Evolutionary conservation across 2,329 filamentous ascomycete genomes (phyloP).

Genomic region (Talaromyces islandicus): DNA sequence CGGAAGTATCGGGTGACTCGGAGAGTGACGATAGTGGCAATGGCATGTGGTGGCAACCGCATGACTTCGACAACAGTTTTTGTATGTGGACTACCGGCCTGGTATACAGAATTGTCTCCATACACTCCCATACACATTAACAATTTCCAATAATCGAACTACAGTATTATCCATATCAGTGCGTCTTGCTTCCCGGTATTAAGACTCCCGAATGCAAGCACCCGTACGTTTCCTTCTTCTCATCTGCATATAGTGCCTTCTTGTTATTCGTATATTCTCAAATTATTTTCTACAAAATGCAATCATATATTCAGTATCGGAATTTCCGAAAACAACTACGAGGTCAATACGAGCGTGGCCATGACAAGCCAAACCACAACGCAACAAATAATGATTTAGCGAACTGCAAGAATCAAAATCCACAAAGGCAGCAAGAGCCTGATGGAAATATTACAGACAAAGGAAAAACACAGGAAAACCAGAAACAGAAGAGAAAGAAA

Average conservation of each 20-base stretch:
- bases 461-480: background rate
- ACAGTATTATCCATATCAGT: too few species aligned
- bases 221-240: background rate
- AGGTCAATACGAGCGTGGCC: background rate
- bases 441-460: background rate
- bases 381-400: background rate
- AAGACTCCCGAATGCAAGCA: too few species aligned
- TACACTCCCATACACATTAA: too few species aligned
- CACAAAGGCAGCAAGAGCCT: too few species aligned
- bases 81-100: too few species aligned
- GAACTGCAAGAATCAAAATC: background rate
- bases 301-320: slow-evolving; percentile 2
- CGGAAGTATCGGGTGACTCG: background rate
- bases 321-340: background rate
- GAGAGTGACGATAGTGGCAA: background rate
- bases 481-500: background rate
- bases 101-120: too few species aligned
- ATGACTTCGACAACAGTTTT: background rate
- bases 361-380: background rate
- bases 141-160: too few species aligned
- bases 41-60: background rate
- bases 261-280: background rate
- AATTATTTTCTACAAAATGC: background rate
- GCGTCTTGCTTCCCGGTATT: too few species aligned
- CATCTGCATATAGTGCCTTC: background rate